Percentiles rank a stretch among this genome's conserved stretches.
Conservation (phyloP, 768 basidiomycete genomes). For the Hypsizygus marmoreus region DNA sequence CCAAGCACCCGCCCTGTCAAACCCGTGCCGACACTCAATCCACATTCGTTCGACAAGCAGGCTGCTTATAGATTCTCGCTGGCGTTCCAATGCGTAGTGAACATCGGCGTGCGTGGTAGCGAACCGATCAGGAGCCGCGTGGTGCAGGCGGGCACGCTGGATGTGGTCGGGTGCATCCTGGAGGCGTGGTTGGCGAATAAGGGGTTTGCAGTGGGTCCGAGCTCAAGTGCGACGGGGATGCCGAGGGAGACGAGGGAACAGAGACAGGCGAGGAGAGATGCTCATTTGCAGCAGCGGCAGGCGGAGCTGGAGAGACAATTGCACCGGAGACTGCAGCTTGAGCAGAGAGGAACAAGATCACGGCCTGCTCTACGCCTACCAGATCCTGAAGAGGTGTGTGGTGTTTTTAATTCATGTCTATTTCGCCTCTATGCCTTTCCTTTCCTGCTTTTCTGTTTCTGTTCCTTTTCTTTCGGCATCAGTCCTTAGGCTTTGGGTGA, state of each 20-base stretch:
- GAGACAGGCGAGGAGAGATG: conserved; percentile 60
- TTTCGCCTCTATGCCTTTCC: no score
- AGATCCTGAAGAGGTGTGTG: conserved; percentile 19
- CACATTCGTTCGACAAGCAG: conserved; percentile 73
- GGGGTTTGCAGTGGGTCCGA: conserved; percentile 85
- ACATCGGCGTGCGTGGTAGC: conserved; percentile 94
- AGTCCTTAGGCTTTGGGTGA: no score
- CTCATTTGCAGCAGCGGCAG: conserved; percentile 54
- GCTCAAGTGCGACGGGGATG: conserved; percentile 71
- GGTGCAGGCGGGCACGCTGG: conserved; percentile 91
- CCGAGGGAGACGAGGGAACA: conserved; percentile 79
- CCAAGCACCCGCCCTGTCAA: conserved; percentile 59
- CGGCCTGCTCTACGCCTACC: conserved; percentile 4
- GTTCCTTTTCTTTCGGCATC: background rate
- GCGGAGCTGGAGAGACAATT: conserved; percentile 59
- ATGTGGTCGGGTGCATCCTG: conserved; percentile 91
- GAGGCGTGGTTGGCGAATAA: conserved; percentile 91
- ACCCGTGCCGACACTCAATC: conserved; percentile 63
- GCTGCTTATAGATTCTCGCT: conserved; percentile 88
- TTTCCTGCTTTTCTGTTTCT: conserved; percentile 13
- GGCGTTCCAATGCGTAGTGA: conserved; percentile 96
- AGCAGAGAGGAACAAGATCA: conserved; percentile 5
- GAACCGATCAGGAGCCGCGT: conserved; percentile 90
- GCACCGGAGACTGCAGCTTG: conserved; percentile 23
- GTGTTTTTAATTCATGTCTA: no score